Evolutionary conservation across 1,139 yeast species (phyloP).

Genomic region (Hyphopichia fennica): DNA sequence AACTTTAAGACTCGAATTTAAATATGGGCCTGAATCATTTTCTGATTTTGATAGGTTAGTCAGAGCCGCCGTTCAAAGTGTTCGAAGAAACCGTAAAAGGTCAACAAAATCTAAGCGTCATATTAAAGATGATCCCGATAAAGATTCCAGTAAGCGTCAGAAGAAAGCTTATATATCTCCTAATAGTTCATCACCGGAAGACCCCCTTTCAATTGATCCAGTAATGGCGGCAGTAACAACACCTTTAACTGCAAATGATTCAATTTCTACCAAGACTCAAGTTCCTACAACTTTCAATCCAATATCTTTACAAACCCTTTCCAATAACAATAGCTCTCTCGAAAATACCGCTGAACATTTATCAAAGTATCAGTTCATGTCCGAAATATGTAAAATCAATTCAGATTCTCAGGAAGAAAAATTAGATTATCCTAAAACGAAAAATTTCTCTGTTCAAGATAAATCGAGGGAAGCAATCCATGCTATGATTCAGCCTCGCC

Average conservation of each 20-base stretch:
- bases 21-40: slow-evolving; percentile 56
- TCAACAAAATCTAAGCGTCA: slow-evolving; percentile 30
- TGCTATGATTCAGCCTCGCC: slow-evolving; percentile 38
- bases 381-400: slow-evolving; percentile 36
- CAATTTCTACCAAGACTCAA: background rate
- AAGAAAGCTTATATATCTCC: slow-evolving; percentile 1
- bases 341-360: background rate
- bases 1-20: slow-evolving; percentile 71
- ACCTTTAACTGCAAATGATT: background rate
- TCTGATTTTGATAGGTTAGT: slow-evolving; percentile 86
- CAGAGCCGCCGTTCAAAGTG: slow-evolving; percentile 84
- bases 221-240: background rate
- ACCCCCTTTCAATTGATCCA: slow-evolving; percentile 1
- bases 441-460: slow-evolving; percentile 32
- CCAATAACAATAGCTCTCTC: too few species aligned
- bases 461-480: slow-evolving; percentile 40
- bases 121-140: slow-evolving; percentile 1
- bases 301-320: too few species aligned
- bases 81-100: slow-evolving; percentile 45
- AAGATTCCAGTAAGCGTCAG: slow-evolving; percentile 1
- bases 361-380: slow-evolving; percentile 20
- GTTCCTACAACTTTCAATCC: too few species aligned
- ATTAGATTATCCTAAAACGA: slow-evolving; percentile 33
- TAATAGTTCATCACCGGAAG: slow-evolving; percentile 3
- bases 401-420: slow-evolving; percentile 40